Evolutionary conservation across 75 land plant species (phyloP).

Genomic region (Selaginella tamariscina): DNA sequence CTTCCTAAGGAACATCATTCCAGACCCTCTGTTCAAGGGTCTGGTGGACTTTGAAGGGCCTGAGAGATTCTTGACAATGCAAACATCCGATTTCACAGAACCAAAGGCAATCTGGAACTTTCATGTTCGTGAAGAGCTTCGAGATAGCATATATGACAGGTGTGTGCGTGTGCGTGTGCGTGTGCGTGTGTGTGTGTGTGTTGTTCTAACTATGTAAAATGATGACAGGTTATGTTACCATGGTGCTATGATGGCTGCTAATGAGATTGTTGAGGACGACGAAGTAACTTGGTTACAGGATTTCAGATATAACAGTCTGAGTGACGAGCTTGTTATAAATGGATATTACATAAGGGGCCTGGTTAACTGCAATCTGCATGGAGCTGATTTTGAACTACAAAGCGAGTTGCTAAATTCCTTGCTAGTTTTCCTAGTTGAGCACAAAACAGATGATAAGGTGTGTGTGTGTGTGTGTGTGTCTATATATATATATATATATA

Average conservation of each 20-base stretch:
- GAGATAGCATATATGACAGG: constrained; percentile 14
- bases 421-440: constrained; percentile 19
- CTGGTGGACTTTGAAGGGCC: constrained; percentile 26
- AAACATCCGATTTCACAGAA: constrained; percentile 23
- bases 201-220: too few species aligned
- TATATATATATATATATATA: too few species aligned
- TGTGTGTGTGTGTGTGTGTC: too few species aligned
- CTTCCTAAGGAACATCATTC: constrained; percentile 16
- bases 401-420: constrained; percentile 28
- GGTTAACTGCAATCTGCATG: constrained; percentile 20
- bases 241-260: constrained; percentile 10
- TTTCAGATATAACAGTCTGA: constrained; percentile 31
- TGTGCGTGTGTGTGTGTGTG: too few species aligned
- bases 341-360: constrained; percentile 31
- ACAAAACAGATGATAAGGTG: constrained; percentile 5
- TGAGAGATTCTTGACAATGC: constrained; percentile 31
- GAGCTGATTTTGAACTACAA: constrained; percentile 23
- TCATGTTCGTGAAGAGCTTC: constrained; percentile 27
- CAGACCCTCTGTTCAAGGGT: constrained; percentile 24
- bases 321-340: constrained; percentile 29
- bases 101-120: constrained; percentile 32
- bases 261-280: constrained; percentile 17
- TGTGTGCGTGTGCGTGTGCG: too few species aligned
- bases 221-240: too few species aligned
- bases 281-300: constrained; percentile 32